phyloP scores from a whole-genome alignment of 768 basidiomycete genomes.

The Suillus americanus region DNA sequence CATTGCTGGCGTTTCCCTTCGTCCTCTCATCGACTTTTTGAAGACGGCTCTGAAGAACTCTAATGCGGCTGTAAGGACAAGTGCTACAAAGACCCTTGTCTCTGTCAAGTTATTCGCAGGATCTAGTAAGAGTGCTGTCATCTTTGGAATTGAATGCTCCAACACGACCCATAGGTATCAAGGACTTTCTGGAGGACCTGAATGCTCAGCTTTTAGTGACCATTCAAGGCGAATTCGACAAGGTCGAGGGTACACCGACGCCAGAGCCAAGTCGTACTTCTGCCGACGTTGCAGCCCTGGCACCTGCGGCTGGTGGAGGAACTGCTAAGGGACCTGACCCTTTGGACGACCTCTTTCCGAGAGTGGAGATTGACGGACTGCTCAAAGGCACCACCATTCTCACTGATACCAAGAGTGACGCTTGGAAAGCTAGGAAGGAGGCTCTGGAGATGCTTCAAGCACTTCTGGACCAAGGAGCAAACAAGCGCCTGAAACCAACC shows the following conservation, averaged over 20 bases:
- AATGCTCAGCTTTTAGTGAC: conserved; percentile 92
- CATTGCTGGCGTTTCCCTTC: conserved; percentile 79
- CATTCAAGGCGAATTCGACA: conserved; percentile 90
- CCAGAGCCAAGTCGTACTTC: conserved; percentile 81
- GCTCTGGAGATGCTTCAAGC: conserved; percentile 83
- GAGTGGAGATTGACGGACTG: conserved; percentile 88
- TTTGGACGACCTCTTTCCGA: conserved; percentile 91
- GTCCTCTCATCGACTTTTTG: conserved; percentile 86
- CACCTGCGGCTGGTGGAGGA: conserved; percentile 42
- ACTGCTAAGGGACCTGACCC: conserved; percentile 56
- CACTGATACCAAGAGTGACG: conserved; percentile 83
- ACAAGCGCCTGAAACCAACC: conserved; percentile 86
- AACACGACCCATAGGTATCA: conserved; percentile 62
- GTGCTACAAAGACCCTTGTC: conserved; percentile 89
- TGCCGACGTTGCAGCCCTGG: conserved; percentile 64
- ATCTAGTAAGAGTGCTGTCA: conserved; percentile 51
- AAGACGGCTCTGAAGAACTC: conserved; percentile 88
- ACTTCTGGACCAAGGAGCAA: conserved; percentile 85
- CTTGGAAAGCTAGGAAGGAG: conserved; percentile 97
- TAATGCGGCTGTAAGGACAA: conserved; percentile 90
- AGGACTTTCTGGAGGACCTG: conserved; percentile 88
- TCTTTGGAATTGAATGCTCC: not conserved
- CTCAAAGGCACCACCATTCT: conserved; percentile 83
- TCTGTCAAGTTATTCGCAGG: conserved; percentile 93
- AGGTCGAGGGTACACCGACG: conserved; percentile 72